Conservation (phyloP, 345 rosid species). For the Eutrema heterophyllum region DNA sequence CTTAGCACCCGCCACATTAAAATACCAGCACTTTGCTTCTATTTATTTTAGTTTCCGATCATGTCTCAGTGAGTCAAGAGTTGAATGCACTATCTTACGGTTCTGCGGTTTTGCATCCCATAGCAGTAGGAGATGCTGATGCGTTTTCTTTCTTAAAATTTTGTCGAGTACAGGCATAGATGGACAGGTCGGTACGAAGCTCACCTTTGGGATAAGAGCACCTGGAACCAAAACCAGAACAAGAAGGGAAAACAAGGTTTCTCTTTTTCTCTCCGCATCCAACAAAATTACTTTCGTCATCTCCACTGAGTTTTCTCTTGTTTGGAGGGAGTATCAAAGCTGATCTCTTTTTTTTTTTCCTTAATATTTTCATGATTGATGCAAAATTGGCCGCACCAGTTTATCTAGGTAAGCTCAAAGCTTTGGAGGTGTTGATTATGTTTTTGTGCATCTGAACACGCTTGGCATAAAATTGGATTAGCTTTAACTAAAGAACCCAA, state of each 20-base stretch:
- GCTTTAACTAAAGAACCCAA: slow-evolving; percentile 7
- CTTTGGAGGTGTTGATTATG: slow-evolving; percentile 4
- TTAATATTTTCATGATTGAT: slow-evolving; percentile 31
- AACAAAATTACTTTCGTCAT: not conserved
- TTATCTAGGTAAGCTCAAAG: slow-evolving; percentile 70
- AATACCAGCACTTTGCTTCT: too few relatives aligned
- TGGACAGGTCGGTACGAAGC: slow-evolving; percentile 99
- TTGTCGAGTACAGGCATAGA: slow-evolving; percentile 61
- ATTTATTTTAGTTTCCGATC: not conserved
- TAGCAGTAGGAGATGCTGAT: slow-evolving; percentile 9
- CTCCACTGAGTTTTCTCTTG: not conserved
- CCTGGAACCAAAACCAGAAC: slow-evolving; percentile 99
- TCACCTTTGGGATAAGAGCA: slow-evolving; percentile 99
- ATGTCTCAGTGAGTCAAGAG: not conserved
- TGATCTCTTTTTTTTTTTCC: slow-evolving; percentile 32
- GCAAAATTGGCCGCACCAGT: slow-evolving; percentile 44
- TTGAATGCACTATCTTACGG: not conserved
- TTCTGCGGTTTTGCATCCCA: not conserved
- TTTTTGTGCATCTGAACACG: not conserved
- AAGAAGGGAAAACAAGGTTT: slow-evolving; percentile 99
- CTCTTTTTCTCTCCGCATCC: not conserved
- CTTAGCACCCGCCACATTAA: too few relatives aligned
- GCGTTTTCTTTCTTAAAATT: not conserved
- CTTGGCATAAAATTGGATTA: not conserved
- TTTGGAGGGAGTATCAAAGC: slow-evolving; percentile 19